Percentiles rank a stretch among this genome's conserved stretches.
These are phyloP conservation scores for Mortierella sp. DNA, from an alignment of 371 early-diverging fungal genomes.

Conservation along the genomic window DNA sequence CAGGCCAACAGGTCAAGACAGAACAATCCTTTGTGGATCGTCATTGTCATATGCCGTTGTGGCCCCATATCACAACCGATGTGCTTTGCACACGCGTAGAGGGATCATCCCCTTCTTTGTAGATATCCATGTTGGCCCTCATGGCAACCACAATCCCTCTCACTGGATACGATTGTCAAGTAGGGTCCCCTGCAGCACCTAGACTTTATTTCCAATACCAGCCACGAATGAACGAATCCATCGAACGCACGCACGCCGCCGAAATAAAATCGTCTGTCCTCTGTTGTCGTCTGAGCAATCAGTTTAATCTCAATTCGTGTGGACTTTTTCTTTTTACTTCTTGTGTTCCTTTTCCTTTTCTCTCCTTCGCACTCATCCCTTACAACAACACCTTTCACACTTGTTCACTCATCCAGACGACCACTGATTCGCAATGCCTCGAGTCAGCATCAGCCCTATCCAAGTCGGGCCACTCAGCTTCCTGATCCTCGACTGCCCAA, in stretches of 20 bases:
- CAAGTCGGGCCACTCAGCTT: conserved; percentile 57
- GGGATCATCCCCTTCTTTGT: too few relatives aligned
- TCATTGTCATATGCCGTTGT: too few relatives aligned
- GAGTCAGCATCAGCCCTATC: conserved; percentile 54
- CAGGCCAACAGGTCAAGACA: too few relatives aligned
- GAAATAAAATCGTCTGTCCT: neutral
- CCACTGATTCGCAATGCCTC: conserved; percentile 24
- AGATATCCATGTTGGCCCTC: too few relatives aligned
- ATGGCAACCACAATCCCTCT: too few relatives aligned
- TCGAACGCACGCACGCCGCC: neutral
- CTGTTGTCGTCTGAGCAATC: neutral
- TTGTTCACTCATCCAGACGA: neutral
- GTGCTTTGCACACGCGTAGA: too few relatives aligned
- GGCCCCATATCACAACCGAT: too few relatives aligned
- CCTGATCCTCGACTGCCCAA: conserved; percentile 78
- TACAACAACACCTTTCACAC: neutral
- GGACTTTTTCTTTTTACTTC: conserved; percentile 1
- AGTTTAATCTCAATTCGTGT: too few relatives aligned
- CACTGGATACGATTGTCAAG: too few relatives aligned
- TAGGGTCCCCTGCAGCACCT: too few relatives aligned
- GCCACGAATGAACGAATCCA: neutral
- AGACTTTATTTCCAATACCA: too few relatives aligned
- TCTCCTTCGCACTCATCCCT: neutral
- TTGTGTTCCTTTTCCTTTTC: neutral
- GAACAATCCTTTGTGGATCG: too few relatives aligned